A percentile compares a stretch with the other conserved stretches of the same genome.
Conservation (phyloP, 2,329 filamentous ascomycete species). For the Diaporthe citri region DNA sequence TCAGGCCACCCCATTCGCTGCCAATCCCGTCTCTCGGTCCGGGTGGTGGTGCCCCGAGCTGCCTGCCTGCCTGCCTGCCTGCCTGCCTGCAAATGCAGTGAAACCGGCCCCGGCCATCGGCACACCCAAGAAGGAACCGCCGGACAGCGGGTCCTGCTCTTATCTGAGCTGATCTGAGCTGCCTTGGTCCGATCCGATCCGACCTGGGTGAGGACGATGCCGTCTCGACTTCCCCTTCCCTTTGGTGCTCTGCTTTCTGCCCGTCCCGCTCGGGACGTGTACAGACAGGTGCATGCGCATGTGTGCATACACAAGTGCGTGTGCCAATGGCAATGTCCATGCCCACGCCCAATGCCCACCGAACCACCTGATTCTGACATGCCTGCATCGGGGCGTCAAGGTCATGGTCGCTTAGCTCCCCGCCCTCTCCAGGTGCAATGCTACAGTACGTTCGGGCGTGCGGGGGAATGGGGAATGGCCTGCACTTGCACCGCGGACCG, state of each 20-base stretch:
- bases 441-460: constrained; percentile 4
- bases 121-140: constrained; percentile 17
- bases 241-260: not conserved
- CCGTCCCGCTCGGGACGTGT: not conserved
- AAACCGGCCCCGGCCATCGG: constrained; percentile 3
- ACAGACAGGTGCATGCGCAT: not conserved
- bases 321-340: not conserved
- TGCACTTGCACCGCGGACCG: not conserved
- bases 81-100: constrained; percentile 2
- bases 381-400: not conserved
- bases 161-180: not conserved
- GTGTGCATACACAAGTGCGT: not conserved
- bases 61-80: constrained; percentile 8
- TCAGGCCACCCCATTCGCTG: not conserved
- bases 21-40: not conserved
- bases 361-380: not conserved
- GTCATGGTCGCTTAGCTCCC: not conserved
- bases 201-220: not conserved
- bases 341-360: not conserved
- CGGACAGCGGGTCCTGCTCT: not conserved
- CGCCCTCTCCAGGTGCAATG: not conserved
- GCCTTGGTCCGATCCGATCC: not conserved
- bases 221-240: not conserved
- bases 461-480: constrained; percentile 2
- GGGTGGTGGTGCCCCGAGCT: not conserved